phyloP scores from a whole-genome alignment of 2,329 filamentous ascomycete genomes.

The Ascochyta lentis region DNA sequence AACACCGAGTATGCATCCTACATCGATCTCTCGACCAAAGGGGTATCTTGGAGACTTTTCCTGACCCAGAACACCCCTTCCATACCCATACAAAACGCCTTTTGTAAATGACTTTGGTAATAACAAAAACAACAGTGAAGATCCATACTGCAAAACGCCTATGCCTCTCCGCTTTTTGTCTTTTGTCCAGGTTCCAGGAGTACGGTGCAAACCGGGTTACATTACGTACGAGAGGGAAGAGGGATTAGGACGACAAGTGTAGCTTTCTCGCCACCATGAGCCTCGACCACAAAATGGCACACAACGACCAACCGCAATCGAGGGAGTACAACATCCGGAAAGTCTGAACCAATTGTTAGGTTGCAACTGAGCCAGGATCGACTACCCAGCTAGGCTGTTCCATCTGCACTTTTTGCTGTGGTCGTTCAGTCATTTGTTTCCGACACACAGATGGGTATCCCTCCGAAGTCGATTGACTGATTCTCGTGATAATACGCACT shows the following conservation, averaged over 20 bases:
- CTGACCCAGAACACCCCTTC: slow-evolving; percentile 13
- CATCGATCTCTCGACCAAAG: not conserved
- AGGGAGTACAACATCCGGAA: no score
- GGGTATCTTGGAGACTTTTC: slow-evolving; percentile 23
- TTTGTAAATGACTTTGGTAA: not conserved
- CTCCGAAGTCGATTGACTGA: not conserved
- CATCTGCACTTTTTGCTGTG: no score
- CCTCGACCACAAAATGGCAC: no score
- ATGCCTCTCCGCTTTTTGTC: not conserved
- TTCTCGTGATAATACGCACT: not conserved
- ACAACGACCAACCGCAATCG: no score
- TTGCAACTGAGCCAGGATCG: no score
- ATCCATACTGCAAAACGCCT: not conserved
- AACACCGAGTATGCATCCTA: slow-evolving; percentile 7
- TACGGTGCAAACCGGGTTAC: no score
- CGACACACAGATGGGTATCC: not conserved
- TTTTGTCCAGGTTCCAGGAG: not conserved
- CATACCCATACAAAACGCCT: slow-evolving; percentile 10
- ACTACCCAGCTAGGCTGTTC: no score
- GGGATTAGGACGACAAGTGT: no score
- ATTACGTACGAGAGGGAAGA: no score
- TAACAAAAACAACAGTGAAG: not conserved
- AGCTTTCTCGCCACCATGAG: no score
- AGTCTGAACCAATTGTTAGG: no score
- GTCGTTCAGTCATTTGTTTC: not conserved